Base-by-base conservation (phyloP, 257 asterid species). In the Verbena officinalis region DNA sequence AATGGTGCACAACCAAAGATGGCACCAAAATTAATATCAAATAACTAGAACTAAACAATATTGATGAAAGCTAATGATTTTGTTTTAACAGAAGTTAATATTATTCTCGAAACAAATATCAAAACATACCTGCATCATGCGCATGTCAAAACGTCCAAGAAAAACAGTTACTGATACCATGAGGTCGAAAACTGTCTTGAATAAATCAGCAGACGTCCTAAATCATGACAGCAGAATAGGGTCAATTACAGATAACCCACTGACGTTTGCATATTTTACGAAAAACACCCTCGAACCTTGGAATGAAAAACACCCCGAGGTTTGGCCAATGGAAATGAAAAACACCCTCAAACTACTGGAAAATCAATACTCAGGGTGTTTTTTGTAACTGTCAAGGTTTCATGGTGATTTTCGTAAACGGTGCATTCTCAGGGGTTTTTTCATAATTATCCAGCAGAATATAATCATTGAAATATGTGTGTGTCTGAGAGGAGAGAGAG, bases 81-180 rank as follows among this genome's bases (percentile, higher is more conserved):
- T 15, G 14, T 7, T 31, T 31, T 0, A 46, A 19, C 5, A 14
- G 52, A 16, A 51, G 6, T n/a, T 17, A 34, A 39, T 34, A 34
- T 13, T 42, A 42, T 42, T 38, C 51, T 27, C 15, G 17, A 15
- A 7, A 4, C 12, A 30, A 24, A 59, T 3, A 39, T 49, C 43
- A 39, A n/a, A 3, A 9, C 3, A 39, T 73, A 85, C 93, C 93
- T 85, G 89, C 93, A 85, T 80, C 93, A 85, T 85, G 42, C 93
- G 89, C 93, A 85, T 85, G 77, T 85, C 93, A 70, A 85, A 85
- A 65, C 93, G 93, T 30, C 93, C 93, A 64, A 85, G 89, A 70
- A 85, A 85, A 27, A 85, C 75, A 40, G 93, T 85, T 55, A 85
- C 89, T 17, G 93, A 85, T 30, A 85, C 93, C 66, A 85, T 68